These are phyloP conservation scores for Trichosporon ovoides DNA, from an alignment of 1,284 basidiomycete species.

Conservation along the genomic window DNA sequence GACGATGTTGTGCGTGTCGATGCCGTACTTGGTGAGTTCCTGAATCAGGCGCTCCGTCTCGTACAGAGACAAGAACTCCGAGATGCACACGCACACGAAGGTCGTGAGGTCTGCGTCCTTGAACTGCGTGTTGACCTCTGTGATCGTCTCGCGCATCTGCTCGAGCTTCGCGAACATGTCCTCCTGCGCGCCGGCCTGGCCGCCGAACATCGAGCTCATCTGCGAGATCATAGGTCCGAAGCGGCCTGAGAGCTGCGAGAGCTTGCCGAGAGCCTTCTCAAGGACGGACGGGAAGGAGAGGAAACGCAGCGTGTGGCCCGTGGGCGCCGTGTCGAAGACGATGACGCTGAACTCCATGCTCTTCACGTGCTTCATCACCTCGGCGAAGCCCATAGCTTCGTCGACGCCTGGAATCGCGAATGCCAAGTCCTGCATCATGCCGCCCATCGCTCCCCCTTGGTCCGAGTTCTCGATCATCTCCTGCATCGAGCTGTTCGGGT, in stretches of 20 bases:
- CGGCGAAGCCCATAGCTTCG: conserved; percentile 99
- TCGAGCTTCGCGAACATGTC: conserved; percentile 99
- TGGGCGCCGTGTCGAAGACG: conserved; percentile 98
- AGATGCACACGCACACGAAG: conserved; percentile 97
- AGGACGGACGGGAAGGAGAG: conserved; percentile 95
- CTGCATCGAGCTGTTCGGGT: conserved; percentile 92
- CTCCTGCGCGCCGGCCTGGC: conserved; percentile 68
- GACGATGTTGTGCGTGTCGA: conserved; percentile 98
- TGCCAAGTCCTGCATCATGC: conserved; percentile 99
- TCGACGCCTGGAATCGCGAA: conserved; percentile 99
- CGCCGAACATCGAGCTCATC: conserved; percentile 93
- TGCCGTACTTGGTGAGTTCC: conserved; percentile 91
- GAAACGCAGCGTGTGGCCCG: conserved; percentile 96
- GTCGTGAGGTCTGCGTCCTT: conserved; percentile 98
- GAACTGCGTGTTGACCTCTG: conserved; percentile 98
- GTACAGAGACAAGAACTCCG: conserved; percentile 95
- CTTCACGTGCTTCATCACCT: conserved; percentile 99
- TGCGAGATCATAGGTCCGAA: conserved; percentile 97
- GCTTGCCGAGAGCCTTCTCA: conserved; percentile 94
- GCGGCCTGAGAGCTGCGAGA: conserved; percentile 83
- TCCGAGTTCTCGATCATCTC: conserved; percentile 84
- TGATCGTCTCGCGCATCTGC: conserved; percentile 93
- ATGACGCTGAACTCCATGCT: conserved; percentile 99
- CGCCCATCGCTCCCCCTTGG: conserved; percentile 86
- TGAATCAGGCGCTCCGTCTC: conserved; percentile 97